Conservation (phyloP, 805 yeast genomes). For the Wickerhamomyces xylosicus region DNA sequence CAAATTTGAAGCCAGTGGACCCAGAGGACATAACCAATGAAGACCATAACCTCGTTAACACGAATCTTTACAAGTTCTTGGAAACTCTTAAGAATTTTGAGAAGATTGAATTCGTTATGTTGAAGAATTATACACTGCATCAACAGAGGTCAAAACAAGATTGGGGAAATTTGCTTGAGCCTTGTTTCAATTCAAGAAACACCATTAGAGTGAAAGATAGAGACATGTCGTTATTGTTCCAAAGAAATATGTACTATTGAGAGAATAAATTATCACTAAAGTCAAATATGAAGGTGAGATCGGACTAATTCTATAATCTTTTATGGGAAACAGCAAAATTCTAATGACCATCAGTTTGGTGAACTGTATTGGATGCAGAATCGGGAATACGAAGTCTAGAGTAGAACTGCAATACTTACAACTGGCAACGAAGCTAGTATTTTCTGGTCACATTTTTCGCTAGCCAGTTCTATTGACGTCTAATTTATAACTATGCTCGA, state of each 20-base stretch:
- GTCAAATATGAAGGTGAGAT: too few relatives aligned
- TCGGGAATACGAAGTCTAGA: too few relatives aligned
- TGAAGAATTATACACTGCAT: constrained; percentile 26
- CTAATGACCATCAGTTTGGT: too few relatives aligned
- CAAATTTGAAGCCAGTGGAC: constrained; percentile 16
- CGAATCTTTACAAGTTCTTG: constrained; percentile 25
- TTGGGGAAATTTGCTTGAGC: constrained; percentile 26
- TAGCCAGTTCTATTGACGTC: too few relatives aligned
- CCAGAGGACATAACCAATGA: constrained; percentile 17
- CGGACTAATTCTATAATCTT: too few relatives aligned
- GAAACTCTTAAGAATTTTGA: constrained; percentile 21
- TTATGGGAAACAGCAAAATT: too few relatives aligned
- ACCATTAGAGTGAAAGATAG: constrained; percentile 26
- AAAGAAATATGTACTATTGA: constrained; percentile 6
- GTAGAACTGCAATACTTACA: too few relatives aligned
- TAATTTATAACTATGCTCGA: too few relatives aligned
- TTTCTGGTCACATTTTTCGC: too few relatives aligned
- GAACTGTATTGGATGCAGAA: too few relatives aligned
- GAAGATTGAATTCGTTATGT: constrained; percentile 25
- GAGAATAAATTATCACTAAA: too few relatives aligned
- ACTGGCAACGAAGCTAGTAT: too few relatives aligned
- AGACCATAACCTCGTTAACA: constrained; percentile 23
- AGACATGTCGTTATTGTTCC: constrained; percentile 32
- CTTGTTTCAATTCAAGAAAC: constrained; percentile 24
- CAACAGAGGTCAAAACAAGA: constrained; percentile 27